A percentile compares a stretch with the other conserved stretches of the same genome.
Conservation (phyloP, 345 rosid genomes). For the Aquilaria sinensis region DNA sequence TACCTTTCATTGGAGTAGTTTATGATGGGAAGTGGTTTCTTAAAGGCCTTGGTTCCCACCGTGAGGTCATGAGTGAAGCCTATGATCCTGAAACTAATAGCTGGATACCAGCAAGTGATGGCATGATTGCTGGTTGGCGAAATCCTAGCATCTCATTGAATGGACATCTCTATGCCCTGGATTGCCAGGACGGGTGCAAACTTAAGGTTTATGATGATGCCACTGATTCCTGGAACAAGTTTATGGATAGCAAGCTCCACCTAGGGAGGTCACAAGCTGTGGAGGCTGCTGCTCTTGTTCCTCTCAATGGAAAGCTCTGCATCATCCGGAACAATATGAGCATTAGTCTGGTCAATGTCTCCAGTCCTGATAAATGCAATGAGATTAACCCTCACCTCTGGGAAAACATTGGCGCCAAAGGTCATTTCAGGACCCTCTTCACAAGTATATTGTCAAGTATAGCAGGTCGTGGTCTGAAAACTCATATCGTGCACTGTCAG, state of each 20-base stretch:
- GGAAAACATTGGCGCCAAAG: conserved; percentile 84
- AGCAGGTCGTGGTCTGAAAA: conserved; percentile 81
- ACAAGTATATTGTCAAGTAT: conserved; percentile 84
- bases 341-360: conserved; percentile 84
- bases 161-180: conserved; percentile 77
- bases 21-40: conserved; percentile 89
- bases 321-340: conserved; percentile 94
- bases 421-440: conserved; percentile 71
- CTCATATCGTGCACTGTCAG: conserved; percentile 92
- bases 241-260: conserved; percentile 87
- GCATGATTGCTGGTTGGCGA: conserved; percentile 93
- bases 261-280: conserved; percentile 69
- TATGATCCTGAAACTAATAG: conserved; percentile 68
- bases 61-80: conserved; percentile 87
- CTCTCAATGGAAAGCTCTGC: conserved; percentile 78
- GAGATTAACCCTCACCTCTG: conserved; percentile 68
- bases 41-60: conserved; percentile 84
- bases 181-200: conserved; percentile 91
- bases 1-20: conserved; percentile 88
- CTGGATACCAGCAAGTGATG: conserved; percentile 70
- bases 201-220: conserved; percentile 69
- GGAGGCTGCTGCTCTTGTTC: conserved; percentile 97
- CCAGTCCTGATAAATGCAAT: conserved; percentile 54
- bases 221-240: conserved; percentile 75
- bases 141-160: conserved; percentile 73